A percentile compares a stretch with the other conserved stretches of the same genome.
These are phyloP conservation scores for Graphilbum sp. DNA, from an alignment of 2,329 filamentous ascomycete genomes.

Conservation along the genomic window DNA sequence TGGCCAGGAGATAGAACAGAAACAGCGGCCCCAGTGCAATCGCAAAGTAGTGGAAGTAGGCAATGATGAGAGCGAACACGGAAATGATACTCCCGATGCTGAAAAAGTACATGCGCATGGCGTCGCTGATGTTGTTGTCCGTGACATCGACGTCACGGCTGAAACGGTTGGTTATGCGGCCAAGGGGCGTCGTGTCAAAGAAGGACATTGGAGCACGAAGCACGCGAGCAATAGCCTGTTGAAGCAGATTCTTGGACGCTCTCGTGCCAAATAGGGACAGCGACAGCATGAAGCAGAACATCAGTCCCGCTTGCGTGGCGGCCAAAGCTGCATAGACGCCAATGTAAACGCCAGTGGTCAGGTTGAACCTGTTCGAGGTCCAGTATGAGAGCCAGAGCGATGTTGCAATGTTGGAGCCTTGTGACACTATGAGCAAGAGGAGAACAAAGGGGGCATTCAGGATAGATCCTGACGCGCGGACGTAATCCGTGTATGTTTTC, in stretches of 20 bases:
- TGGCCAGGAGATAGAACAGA: constrained; percentile 63
- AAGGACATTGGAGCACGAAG: constrained; percentile 69
- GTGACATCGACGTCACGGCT: constrained; percentile 91
- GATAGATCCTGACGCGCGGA: constrained; percentile 56
- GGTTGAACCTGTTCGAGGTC: constrained; percentile 63
- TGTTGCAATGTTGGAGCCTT: constrained; percentile 74
- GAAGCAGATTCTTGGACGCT: constrained; percentile 68
- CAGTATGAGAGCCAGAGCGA: constrained; percentile 90
- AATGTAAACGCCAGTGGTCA: constrained; percentile 54
- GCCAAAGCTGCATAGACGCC: constrained; percentile 58
- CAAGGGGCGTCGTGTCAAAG: constrained; percentile 91
- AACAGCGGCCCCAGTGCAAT: constrained; percentile 48
- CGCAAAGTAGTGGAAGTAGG: constrained; percentile 84
- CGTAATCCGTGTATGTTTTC: constrained; percentile 64
- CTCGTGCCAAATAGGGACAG: constrained; percentile 68
- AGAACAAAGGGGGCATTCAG: constrained; percentile 50
- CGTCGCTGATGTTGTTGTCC: constrained; percentile 82
- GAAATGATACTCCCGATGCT: constrained; percentile 68
- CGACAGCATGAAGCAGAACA: constrained; percentile 66
- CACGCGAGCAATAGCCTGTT: constrained; percentile 62
- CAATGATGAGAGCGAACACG: constrained; percentile 80
- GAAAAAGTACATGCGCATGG: constrained; percentile 83
- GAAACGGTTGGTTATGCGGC: constrained; percentile 91
- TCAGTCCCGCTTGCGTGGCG: constrained; percentile 50
- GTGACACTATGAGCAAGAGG: constrained; percentile 50